These are phyloP conservation scores for Acer campestre DNA, from an alignment of 345 rosid genomes.

Conservation along the genomic window DNA sequence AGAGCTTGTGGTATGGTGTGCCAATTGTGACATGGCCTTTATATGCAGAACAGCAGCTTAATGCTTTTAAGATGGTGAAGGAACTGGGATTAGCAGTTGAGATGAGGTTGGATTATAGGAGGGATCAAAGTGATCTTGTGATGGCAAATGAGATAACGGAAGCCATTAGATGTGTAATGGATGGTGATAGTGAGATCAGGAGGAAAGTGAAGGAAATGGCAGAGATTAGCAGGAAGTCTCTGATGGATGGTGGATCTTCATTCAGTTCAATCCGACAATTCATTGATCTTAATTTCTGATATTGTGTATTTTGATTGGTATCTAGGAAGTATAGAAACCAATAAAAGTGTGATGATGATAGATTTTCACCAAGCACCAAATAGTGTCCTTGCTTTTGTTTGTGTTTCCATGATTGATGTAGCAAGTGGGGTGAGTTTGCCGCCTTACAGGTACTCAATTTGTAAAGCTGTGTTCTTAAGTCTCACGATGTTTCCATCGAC, in stretches of 20 bases:
- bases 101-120: conserved; percentile 36
- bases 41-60: conserved; percentile 56
- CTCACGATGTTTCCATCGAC: conserved; percentile 38
- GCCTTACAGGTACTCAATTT: conserved; percentile 41
- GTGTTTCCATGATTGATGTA: conserved; percentile 39
- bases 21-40: conserved; percentile 51
- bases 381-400: conserved; percentile 41
- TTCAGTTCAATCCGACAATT: conserved; percentile 29
- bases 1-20: conserved; percentile 55
- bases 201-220: not conserved
- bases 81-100: conserved; percentile 41
- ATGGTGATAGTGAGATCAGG: not conserved
- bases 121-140: conserved; percentile 18
- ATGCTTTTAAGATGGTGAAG: conserved; percentile 48
- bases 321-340: conserved; percentile 24
- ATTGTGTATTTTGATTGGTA: conserved; percentile 33
- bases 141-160: conserved; percentile 40
- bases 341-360: conserved; percentile 31
- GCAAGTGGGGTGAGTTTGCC: conserved; percentile 36
- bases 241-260: conserved; percentile 42
- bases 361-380: not conserved
- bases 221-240: not conserved
- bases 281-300: conserved; percentile 15
- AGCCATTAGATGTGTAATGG: conserved; percentile 20
- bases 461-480: conserved; percentile 34